Percentiles rank a stretch among this genome's conserved stretches.
These are phyloP conservation scores for Podospora pseudopauciseta DNA, from an alignment of 495 filamentous ascomycete genomes.

Conservation along the genomic window DNA sequence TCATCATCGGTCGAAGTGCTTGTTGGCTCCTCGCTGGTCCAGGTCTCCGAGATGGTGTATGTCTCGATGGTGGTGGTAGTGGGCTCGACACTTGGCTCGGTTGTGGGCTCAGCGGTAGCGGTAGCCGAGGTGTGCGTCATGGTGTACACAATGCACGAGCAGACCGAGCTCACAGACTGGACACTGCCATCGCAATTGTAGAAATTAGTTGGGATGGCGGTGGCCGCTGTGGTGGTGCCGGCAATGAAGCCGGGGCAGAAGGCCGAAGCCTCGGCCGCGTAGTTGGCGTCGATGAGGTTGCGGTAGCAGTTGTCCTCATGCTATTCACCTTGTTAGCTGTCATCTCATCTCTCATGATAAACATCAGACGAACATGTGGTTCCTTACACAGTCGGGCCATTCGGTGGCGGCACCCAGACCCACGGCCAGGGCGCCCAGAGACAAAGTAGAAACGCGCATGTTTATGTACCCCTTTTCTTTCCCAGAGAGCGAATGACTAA, in stretches of 20 bases:
- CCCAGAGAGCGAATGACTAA: slow-evolving; percentile 13
- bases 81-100: slow-evolving; percentile 27
- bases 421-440: slow-evolving; percentile 27
- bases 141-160: slow-evolving; percentile 38
- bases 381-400: slow-evolving; percentile 35
- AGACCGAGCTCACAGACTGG: slow-evolving; percentile 33
- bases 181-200: slow-evolving; percentile 26
- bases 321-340: slow-evolving; percentile 17
- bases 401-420: slow-evolving; percentile 25
- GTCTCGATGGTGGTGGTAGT: slow-evolving; percentile 12
- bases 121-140: slow-evolving; percentile 17
- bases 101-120: slow-evolving; percentile 8
- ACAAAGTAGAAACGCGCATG: slow-evolving; percentile 23
- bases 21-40: slow-evolving; percentile 15
- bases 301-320: slow-evolving; percentile 35
- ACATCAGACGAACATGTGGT: neutral
- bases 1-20: slow-evolving; percentile 13
- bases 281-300: slow-evolving; percentile 29
- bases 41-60: neutral
- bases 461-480: slow-evolving; percentile 1
- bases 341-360: too few species aligned
- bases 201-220: slow-evolving; percentile 28
- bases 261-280: slow-evolving; percentile 17
- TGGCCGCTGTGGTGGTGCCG: slow-evolving; percentile 20
- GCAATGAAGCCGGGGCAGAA: slow-evolving; percentile 30